These are phyloP conservation scores for Naganishia liquefaciens DNA, from an alignment of 1,284 basidiomycete species.

Conservation along the genomic window DNA sequence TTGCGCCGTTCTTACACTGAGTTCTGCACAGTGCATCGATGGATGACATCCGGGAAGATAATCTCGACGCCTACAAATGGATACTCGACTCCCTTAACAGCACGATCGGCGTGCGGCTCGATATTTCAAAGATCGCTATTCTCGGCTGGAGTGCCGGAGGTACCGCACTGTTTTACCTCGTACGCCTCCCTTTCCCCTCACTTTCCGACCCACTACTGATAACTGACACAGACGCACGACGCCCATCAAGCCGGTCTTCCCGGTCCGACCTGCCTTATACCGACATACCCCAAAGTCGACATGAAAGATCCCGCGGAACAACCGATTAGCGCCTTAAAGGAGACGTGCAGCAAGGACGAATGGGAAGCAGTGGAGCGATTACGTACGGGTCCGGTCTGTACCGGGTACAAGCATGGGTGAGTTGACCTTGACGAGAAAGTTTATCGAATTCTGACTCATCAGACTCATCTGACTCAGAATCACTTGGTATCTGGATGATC, in stretches of 20 bases:
- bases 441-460: too few relatives aligned
- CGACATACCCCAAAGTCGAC: slow-evolving; percentile 19
- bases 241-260: slow-evolving; percentile 9
- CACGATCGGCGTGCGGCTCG: neutral
- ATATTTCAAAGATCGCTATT: slow-evolving; percentile 9
- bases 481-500: slow-evolving; percentile 15
- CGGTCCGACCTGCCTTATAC: slow-evolving; percentile 7
- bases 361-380: slow-evolving; percentile 6
- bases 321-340: neutral
- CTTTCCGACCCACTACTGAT: neutral
- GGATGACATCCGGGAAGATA: slow-evolving; percentile 24
- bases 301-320: neutral
- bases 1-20: neutral
- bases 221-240: slow-evolving; percentile 22
- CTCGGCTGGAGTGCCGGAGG: slow-evolving; percentile 35
- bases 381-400: slow-evolving; percentile 8
- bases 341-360: slow-evolving; percentile 1
- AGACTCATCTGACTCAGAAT: too few relatives aligned
- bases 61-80: slow-evolving; percentile 35
- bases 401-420: slow-evolving; percentile 9
- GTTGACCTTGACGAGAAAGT: too few relatives aligned
- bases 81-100: slow-evolving; percentile 24
- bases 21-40: slow-evolving; percentile 26
- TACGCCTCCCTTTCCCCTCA: slow-evolving; percentile 10
- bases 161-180: slow-evolving; percentile 14